Evolutionary conservation across 2,329 filamentous ascomycete genomes (phyloP), one percentile per base, ranked within the genome.

Genomic region (Neoascochyta sp.): DNA sequence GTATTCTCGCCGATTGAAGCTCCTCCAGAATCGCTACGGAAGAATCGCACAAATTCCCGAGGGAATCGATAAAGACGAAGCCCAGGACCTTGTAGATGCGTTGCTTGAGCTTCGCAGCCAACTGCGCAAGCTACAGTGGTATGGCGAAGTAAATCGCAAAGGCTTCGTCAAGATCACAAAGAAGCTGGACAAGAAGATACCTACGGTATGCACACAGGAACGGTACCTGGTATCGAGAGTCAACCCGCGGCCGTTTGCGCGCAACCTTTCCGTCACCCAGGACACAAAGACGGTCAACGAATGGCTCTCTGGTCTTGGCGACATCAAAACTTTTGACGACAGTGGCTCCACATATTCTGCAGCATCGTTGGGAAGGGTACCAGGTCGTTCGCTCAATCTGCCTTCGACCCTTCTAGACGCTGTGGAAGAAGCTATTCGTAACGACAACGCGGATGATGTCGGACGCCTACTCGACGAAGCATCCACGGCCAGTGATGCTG

Each of bases 121-220:
- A 57, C 67, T 96, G 46, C 78, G 92, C 37, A 96, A 96, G 54
- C 71, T 98, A 29, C 86, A 94, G 62, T 96, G 89, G 89, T 98
- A 96, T 60, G 90, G 89, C 27, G 90, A 96, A 66, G 90, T 96
- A 54, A 98, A 98, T 63, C 79, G 89, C 29, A 76, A 86, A 43
- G 92, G 92, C 2, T 98, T 98, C 55, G 79, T 93, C 62, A 98
- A 98, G 69, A 98, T 98, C 63, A 95, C 92, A 29, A 98, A 98
- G 71, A 98, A 98, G 66, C 71, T 95, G 24, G 92, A 98, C 66
- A 98, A 98, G 69, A 95, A 94, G 67, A 78, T 95, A 3, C 75
- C 83, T 1, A 75, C 78, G 24, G 78, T 80, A 3, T 76, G 81
- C 28, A 82, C 86, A 0, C 89, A 95, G 67, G 81, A 86, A 57